A percentile compares a stretch with the other conserved stretches of the same genome.
These are phyloP conservation scores for Pythium sp. DNA, from an alignment of 352 stramenopile species.

Conservation along the genomic window DNA sequence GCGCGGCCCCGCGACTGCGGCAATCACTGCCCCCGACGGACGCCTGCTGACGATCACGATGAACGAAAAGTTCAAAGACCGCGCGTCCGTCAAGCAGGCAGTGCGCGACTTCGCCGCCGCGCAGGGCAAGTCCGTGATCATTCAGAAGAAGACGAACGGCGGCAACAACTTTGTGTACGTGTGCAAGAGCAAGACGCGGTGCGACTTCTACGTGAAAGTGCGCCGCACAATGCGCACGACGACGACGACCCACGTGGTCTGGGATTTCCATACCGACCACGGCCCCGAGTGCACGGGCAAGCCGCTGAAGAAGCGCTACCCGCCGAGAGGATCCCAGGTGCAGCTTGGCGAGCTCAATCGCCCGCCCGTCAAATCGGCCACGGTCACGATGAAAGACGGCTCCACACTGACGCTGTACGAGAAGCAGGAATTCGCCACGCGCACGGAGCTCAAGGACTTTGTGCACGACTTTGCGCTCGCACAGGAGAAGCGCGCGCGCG, in stretches of 20 bases:
- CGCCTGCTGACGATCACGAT: constrained; percentile 12
- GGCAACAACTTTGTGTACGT: constrained; percentile 51
- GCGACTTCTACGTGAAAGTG: constrained; percentile 39
- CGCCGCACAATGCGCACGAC: constrained; percentile 15
- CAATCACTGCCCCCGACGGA: not conserved
- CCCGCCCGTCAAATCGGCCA: not conserved
- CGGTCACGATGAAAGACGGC: constrained; percentile 21
- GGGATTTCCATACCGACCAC: constrained; percentile 31
- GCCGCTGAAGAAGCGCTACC: constrained; percentile 8
- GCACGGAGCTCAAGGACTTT: constrained; percentile 36
- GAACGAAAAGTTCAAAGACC: constrained; percentile 33
- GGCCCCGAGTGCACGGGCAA: constrained; percentile 30
- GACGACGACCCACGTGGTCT: constrained; percentile 6
- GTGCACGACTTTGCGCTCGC: constrained; percentile 52
- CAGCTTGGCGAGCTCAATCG: not conserved
- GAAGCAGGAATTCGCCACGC: constrained; percentile 33
- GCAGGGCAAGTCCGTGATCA: constrained; percentile 33
- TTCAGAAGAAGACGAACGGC: constrained; percentile 38
- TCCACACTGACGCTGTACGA: constrained; percentile 30
- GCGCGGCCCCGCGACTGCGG: not conserved
- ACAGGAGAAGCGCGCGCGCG: constrained; percentile 37
- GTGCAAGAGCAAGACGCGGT: constrained; percentile 42
- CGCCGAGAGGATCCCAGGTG: not conserved
- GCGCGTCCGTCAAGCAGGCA: constrained; percentile 32
- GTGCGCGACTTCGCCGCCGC: constrained; percentile 42